Evolutionary conservation across 2,329 filamentous ascomycete species (phyloP).

Genomic region (Exophiala sp.): DNA sequence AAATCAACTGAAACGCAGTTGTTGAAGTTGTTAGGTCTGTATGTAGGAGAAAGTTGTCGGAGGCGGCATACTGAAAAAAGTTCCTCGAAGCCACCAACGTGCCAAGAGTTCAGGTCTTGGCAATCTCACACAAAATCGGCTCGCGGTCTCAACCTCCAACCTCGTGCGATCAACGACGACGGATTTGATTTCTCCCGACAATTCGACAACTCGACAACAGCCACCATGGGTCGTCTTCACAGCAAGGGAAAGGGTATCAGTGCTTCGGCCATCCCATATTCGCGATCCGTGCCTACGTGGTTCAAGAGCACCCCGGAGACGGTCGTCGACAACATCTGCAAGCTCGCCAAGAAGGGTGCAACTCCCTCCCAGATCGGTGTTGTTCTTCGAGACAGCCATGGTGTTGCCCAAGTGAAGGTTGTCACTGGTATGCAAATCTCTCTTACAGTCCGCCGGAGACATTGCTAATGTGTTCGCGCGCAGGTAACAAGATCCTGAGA

Average conservation of each 20-base stretch:
- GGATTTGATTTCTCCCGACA: slow-evolving; percentile 1
- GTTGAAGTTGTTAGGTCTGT: too few relatives aligned
- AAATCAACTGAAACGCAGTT: too few relatives aligned
- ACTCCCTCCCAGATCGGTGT: slow-evolving; percentile 99
- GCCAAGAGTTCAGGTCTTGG: slow-evolving; percentile 5
- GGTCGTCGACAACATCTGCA: slow-evolving; percentile 98
- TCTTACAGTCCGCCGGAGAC: background rate
- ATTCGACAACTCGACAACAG: slow-evolving; percentile 23
- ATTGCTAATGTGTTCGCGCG: slow-evolving; percentile 6
- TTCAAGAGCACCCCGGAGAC: slow-evolving; percentile 98
- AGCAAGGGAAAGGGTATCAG: slow-evolving; percentile 99
- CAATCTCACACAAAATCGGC: background rate
- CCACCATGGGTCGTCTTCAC: slow-evolving; percentile 90
- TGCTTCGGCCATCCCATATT: slow-evolving; percentile 92
- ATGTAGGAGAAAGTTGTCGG: too few relatives aligned
- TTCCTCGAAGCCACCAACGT: background rate
- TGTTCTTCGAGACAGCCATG: slow-evolving; percentile 94
- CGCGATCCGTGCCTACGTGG: slow-evolving; percentile 85
- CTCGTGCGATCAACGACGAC: background rate
- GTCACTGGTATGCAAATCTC: slow-evolving; percentile 70
- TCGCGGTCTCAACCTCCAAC: background rate
- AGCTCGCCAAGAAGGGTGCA: slow-evolving; percentile 97
- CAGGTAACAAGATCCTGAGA: slow-evolving; percentile 99
- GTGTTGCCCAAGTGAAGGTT: slow-evolving; percentile 94
- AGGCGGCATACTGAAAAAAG: slow-evolving; percentile 8